Conservation (phyloP, 176 grass and related monocot species). For the Oryza meyeriana region DNA sequence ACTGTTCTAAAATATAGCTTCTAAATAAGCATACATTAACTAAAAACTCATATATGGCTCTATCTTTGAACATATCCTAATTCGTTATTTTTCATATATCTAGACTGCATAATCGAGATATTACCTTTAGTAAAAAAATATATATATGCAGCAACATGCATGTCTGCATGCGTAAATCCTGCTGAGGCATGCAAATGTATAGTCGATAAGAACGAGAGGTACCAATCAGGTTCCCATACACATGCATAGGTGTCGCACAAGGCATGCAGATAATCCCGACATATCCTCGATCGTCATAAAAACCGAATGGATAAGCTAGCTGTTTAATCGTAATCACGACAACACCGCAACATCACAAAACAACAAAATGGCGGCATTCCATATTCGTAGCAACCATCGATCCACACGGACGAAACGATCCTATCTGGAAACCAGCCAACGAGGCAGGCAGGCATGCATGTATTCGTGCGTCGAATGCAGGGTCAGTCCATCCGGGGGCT, state of each 20-base stretch:
- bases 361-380: background rate
- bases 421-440: too few relatives aligned
- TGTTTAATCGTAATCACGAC: background rate
- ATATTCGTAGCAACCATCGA: background rate
- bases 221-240: background rate
- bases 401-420: too few relatives aligned
- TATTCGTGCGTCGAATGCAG: too few relatives aligned
- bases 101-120: background rate
- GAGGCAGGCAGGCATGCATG: too few relatives aligned
- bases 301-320: background rate
- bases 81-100: background rate
- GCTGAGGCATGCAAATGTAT: background rate
- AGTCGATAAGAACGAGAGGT: background rate
- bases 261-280: background rate
- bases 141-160: background rate
- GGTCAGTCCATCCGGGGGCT: too few relatives aligned
- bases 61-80: too few relatives aligned
- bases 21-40: too few relatives aligned
- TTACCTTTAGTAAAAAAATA: background rate
- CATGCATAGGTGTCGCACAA: background rate
- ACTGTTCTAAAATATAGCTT: too few relatives aligned
- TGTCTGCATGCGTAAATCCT: background rate
- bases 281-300: background rate
- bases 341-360: background rate
- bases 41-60: too few relatives aligned